Evolutionary conservation across 2,329 filamentous ascomycete species (phyloP), one percentile per base, ranked within the genome.

Genomic region (Penicillium frequentans): DNA sequence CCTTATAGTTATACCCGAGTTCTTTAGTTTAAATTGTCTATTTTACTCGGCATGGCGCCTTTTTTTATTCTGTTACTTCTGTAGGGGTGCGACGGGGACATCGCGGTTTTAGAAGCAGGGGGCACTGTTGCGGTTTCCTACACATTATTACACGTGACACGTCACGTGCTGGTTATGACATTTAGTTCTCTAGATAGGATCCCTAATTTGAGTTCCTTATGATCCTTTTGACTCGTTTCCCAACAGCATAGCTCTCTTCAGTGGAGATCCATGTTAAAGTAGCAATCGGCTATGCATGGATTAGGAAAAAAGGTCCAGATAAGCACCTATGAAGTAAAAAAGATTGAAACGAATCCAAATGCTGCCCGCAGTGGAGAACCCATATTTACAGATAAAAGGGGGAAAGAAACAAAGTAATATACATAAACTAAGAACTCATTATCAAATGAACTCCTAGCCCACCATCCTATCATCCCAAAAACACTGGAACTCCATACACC

Each of bases 401-500:
- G 13, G 23, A 23, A 43, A 43, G 23, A 31, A 21, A 39, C 23
- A 37, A 50, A 8, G 13, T 49, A 21, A 21, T 43, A 54, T 48
- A 43, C 27, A 47, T 21, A 47, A 21, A 9, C n/a, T 26, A 47
- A 47, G 9, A n/a, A 46, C 24, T 8, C 43, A 16, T 16, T 13
- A 9, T 11, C 23, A 14, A 44, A 24, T 8, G 16, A 24, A n/a
- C 21, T n/a, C 24, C 43, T 26, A 45, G 6, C 14, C 29, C 31
- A 29, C 35, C 26, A 35, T 27, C 53, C 35, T 53, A 39, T 60
- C 67, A 75, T 55, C 69, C 76, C 63, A 96, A 81, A 76, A 92
- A 97, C 61, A 96, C 91, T 29, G 95, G 95, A 70, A 99, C 89
- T 16, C 95, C 95, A 78, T 98, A 99, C 52, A 98, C 88, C 63